Base-by-base conservation (phyloP, 2,329 filamentous ascomycete genomes). In the Trichoderma semiorbis region DNA sequence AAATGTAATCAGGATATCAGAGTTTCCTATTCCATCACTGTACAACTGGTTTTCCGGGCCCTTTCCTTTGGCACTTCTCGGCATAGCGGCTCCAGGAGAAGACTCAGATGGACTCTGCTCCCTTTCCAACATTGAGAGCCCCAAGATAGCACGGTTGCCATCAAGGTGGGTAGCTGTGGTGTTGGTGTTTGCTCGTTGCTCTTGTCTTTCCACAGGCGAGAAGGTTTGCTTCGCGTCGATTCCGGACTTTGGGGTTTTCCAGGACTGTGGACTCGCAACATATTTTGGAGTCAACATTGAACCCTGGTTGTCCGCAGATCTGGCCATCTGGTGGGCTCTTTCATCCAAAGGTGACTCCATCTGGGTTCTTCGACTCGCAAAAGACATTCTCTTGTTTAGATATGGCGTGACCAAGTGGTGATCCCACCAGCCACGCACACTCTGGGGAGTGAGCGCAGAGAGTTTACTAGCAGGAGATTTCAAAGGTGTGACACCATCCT, bases 331-430 rank as follows among this genome's bases (percentile, higher is more conserved):
- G 14, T 65, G 62, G 2, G 53, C 53, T 28, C 53, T 73, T n/a
- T 74, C 70, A 21, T 76, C 76, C 58, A 73, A 77, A 12, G 81
- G 78, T 11, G 80, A 80, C 24, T 80, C 78, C 30, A 74, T 68
- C 69, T 77, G 79, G 64, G 79, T 71, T 75, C 77, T 80, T 61
- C 81, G 80, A 61, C 81, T 82, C 61, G 83, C 81, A 26, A 86
- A 84, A 47, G 84, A 85, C 16, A 82, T 76, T 64, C 75, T 80
- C 76, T 75, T 85, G 76, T 86, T 84, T 18, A 81, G 76, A 76
- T 94, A 94, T 0, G 92, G 92, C 1, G 92, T 92, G 8, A 88
- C 90, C 70, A 94, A 89, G 74, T 92, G 86, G 76, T 93, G 86
- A 76, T 93, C 92, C 92, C 92, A 94, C 92, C 92, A 94, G 24